A percentile compares a stretch with the other conserved stretches of the same genome.
These are phyloP conservation scores for Saccharomycopsis javanensis DNA, from an alignment of 805 yeast species.

Conservation along the genomic window DNA sequence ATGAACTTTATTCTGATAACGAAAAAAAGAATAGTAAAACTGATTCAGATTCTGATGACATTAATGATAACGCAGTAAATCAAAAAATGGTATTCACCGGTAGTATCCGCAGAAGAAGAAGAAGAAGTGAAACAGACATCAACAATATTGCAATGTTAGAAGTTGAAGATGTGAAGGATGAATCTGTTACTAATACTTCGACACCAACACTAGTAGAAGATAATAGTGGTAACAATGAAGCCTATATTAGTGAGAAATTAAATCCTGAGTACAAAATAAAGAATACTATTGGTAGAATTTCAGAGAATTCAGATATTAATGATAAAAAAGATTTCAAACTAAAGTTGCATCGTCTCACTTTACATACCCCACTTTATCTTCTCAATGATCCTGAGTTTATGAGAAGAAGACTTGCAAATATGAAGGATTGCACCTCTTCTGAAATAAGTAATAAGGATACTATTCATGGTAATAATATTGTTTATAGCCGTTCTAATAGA, in stretches of 20 bases:
- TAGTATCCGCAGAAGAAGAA: slow-evolving; percentile 4
- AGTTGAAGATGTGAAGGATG: slow-evolving; percentile 4
- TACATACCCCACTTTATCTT: slow-evolving; percentile 14
- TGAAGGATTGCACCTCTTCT: not conserved
- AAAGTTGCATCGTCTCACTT: slow-evolving; percentile 7
- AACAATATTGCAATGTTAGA: slow-evolving; percentile 15
- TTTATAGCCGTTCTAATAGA: too few relatives aligned
- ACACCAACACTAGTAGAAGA: not conserved
- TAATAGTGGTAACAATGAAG: not conserved
- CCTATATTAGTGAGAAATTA: not conserved
- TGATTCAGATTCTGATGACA: not conserved
- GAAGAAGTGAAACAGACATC: slow-evolving; percentile 14
- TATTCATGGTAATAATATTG: not conserved
- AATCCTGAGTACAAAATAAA: not conserved
- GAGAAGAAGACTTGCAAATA: not conserved
- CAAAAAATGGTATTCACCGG: not conserved
- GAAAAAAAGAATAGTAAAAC: not conserved
- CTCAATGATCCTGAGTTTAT: not conserved
- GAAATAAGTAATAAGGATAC: not conserved
- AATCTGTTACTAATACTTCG: not conserved
- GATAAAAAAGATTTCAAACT: slow-evolving; percentile 4
- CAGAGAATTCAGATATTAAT: not conserved
- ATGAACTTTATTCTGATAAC: slow-evolving; percentile 11
- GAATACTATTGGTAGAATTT: not conserved
- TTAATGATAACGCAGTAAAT: not conserved